Base-by-base conservation (phyloP, 257 asterid genomes). In the Petrea volubilis region DNA sequence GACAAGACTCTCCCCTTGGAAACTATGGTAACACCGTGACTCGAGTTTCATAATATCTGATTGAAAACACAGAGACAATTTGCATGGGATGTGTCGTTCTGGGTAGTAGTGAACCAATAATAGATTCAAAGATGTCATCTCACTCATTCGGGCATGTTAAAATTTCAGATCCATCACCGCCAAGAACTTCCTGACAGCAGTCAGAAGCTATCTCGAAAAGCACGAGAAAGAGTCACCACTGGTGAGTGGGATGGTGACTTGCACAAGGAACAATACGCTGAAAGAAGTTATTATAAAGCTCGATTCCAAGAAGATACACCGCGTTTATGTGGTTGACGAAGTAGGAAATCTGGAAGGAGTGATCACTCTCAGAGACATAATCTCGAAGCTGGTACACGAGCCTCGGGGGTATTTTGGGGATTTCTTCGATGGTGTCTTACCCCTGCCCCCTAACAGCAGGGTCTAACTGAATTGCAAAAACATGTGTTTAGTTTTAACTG, bases 391-490 rank as follows among this genome's bases (percentile, higher is more conserved):
- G 24, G 99, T 92, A 7, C 99, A 95, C 34, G 99, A 95, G 72
- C 99, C 99, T 46, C 95, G 94, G 1, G 99, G 99, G 4, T 95
- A 95, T 77, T 95, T 95, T 1, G 99, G 99, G 2, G 99, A 95
- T 80, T 95, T 95, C 95, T 95, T 95, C 50, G 98, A 95, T 31
- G 98, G 99, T 3, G 99, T 95, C 70, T 60, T 95, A 79, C 99
- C 99, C 0, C 80, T 92, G 77, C 99, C 98, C 31, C 86, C 91
- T 6, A 85, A 92, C 64, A 90, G 94, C 82, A 84, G 98, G 85
- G 99, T 95, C 79, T 95, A 57, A 86, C 53, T 4, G 46, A 53
- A 3, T 44, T 23, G 59, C 77, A 40, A 40, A 20, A 8, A 5
- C 38, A n/a, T n/a, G n/a, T 24, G 52, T 59, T 14, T n/a, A 17